Percentiles rank a stretch among this genome's conserved stretches.
These are phyloP conservation scores for Salix udensis DNA, from an alignment of 345 rosid species.

Conservation along the genomic window DNA sequence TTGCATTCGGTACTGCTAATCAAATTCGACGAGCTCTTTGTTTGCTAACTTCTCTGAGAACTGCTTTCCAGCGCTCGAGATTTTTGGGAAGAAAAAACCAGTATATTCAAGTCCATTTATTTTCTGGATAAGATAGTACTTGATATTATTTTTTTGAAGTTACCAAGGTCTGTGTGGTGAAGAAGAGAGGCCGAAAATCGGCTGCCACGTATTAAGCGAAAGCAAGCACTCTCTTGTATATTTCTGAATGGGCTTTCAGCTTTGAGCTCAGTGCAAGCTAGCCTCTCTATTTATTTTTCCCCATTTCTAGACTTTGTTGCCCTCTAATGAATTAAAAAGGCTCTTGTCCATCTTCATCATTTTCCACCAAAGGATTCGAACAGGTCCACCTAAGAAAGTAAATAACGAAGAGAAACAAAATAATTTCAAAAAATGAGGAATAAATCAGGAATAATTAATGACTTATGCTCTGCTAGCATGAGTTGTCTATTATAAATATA, in stretches of 20 bases:
- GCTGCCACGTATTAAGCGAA: background rate
- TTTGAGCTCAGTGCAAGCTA: background rate
- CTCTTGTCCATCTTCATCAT: background rate
- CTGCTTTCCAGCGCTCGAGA: background rate
- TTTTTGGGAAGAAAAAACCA: background rate
- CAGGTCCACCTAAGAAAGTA: no score
- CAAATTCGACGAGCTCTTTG: background rate
- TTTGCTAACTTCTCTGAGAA: background rate
- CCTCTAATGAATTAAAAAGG: background rate
- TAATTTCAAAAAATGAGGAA: no score
- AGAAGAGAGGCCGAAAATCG: background rate
- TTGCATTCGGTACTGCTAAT: background rate
- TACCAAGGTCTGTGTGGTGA: conserved; percentile 1
- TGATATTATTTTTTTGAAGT: background rate
- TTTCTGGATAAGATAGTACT: conserved; percentile 32
- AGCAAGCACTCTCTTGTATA: background rate
- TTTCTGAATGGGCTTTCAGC: background rate
- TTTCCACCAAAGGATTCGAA: background rate
- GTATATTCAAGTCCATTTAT: conserved; percentile 10
- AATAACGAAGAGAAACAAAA: no score
- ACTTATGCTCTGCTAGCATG: no score
- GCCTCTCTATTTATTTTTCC: background rate
- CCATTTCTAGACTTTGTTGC: background rate
- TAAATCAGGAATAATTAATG: no score
- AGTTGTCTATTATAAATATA: no score